Percentiles rank a stretch among this genome's conserved stretches.
These are phyloP conservation scores for Gonapodya prolifera DNA, from an alignment of 192 early-diverging fungal genomes.

Conservation along the genomic window DNA sequence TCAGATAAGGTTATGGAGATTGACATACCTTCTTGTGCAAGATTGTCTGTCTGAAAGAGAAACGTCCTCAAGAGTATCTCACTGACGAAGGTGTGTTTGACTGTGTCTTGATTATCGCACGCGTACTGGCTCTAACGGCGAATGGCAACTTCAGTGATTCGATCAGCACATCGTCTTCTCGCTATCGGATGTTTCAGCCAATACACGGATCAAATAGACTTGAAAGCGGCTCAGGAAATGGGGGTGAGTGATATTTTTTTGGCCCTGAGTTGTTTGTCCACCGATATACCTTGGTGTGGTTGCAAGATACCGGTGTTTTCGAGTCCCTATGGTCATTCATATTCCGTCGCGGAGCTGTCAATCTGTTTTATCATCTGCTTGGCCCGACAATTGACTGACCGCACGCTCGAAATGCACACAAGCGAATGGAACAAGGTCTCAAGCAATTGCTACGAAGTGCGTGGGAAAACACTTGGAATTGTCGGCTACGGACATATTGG, in stretches of 20 bases:
- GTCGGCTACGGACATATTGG: slow-evolving; percentile 36
- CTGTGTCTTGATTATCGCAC: neutral
- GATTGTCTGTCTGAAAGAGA: slow-evolving; percentile 22
- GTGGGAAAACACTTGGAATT: slow-evolving; percentile 36
- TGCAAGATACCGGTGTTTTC: slow-evolving; percentile 29
- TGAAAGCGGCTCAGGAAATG: slow-evolving; percentile 24
- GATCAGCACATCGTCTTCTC: slow-evolving; percentile 23
- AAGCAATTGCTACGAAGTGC: slow-evolving; percentile 29
- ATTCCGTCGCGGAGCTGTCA: slow-evolving; percentile 26
- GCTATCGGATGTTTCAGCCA: slow-evolving; percentile 28
- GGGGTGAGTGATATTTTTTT: slow-evolving; percentile 20
- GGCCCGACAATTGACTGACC: slow-evolving; percentile 30
- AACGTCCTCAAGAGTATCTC: neutral
- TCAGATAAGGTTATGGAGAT: neutral
- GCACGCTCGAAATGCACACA: slow-evolving; percentile 26
- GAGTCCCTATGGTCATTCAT: slow-evolving; percentile 29
- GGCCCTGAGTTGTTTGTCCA: no score
- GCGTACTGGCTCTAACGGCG: neutral
- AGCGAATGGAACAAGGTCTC: slow-evolving; percentile 36
- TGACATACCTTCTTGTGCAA: slow-evolving; percentile 5
- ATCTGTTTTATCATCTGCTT: slow-evolving; percentile 29
- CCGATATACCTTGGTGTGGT: no score
- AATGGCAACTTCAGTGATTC: slow-evolving; percentile 17
- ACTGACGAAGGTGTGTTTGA: neutral
- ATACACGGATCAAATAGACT: slow-evolving; percentile 20